These are phyloP conservation scores for Iberis pinnata DNA, from an alignment of 345 rosid species.

Conservation along the genomic window DNA sequence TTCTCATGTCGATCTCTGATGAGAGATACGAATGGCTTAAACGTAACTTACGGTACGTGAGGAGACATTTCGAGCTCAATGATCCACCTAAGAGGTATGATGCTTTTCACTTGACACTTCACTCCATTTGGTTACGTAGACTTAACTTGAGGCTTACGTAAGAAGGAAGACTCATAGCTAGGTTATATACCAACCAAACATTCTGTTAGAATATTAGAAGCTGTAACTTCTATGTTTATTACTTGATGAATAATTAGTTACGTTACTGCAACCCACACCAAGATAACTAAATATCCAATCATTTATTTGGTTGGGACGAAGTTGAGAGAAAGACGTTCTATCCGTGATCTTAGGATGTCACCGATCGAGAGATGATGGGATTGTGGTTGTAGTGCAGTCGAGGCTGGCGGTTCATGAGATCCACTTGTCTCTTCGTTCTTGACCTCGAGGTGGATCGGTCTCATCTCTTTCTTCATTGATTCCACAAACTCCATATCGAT, in stretches of 20 bases:
- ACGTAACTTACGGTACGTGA: conserved; percentile 45
- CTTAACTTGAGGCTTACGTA: no score
- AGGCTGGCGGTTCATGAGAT: not conserved
- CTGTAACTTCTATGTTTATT: not conserved
- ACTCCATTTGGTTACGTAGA: conserved; percentile 98
- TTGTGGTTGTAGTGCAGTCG: conserved; percentile 16
- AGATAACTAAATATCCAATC: not conserved
- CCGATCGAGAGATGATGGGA: conserved; percentile 39
- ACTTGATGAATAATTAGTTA: not conserved
- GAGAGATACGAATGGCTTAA: conserved; percentile 46
- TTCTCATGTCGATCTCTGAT: conserved; percentile 47
- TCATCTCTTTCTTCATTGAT: conserved; percentile 60
- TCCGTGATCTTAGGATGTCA: conserved; percentile 40
- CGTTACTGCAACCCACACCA: conserved; percentile 11
- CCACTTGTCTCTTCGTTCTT: conserved; percentile 22
- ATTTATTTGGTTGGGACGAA: conserved; percentile 39
- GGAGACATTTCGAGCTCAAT: conserved; percentile 67
- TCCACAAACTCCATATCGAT: conserved; percentile 57
- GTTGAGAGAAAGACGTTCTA: conserved; percentile 45
- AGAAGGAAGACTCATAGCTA: no score
- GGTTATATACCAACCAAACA: no score
- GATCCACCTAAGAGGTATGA: conserved; percentile 68
- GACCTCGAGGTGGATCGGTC: conserved; percentile 43
- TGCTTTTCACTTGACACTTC: conserved; percentile 72
- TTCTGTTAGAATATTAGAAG: not conserved